These are phyloP conservation scores for Cystobasidium ongulense DNA, from an alignment of 768 basidiomycete genomes.

Conservation along the genomic window DNA sequence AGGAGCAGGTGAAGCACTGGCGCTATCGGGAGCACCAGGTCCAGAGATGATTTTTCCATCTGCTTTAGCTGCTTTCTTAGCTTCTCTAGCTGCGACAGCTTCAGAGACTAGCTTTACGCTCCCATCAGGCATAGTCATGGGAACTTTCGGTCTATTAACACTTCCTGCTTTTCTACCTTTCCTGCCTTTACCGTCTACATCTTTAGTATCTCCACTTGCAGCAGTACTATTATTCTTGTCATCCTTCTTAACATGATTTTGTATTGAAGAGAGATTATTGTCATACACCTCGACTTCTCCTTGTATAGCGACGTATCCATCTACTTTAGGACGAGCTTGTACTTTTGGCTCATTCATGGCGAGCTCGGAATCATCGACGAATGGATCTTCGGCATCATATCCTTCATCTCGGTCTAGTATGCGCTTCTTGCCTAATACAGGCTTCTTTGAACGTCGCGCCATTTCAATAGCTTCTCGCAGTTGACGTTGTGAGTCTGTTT, in stretches of 20 bases:
- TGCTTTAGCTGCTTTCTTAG: neutral
- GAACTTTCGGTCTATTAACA: conserved; percentile 26
- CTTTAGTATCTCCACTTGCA: neutral
- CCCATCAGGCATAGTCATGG: conserved; percentile 6
- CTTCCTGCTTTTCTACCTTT: conserved; percentile 6
- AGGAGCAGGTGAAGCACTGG: conserved; percentile 11
- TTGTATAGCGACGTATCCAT: conserved; percentile 50
- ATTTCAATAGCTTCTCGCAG: conserved; percentile 7
- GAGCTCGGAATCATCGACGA: conserved; percentile 95
- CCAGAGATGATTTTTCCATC: neutral
- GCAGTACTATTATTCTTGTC: neutral
- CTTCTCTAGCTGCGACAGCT: conserved; percentile 24
- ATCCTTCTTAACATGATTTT: neutral
- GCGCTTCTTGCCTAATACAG: conserved; percentile 6
- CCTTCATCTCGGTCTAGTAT: conserved; percentile 54
- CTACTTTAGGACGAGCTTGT: conserved; percentile 83
- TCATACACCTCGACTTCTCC: conserved; percentile 24
- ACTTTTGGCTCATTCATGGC: conserved; percentile 75
- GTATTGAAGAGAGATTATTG: neutral
- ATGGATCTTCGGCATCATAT: conserved; percentile 85
- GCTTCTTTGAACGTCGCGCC: neutral
- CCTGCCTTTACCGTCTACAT: neutral
- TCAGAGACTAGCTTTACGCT: conserved; percentile 12
- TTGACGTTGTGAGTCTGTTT: conserved; percentile 6
- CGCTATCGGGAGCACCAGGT: conserved; percentile 1